A percentile compares a stretch with the other conserved stretches of the same genome.
phyloP scores from a whole-genome alignment of 1,139 yeast species.

The Scheffersomyces quercinus region DNA sequence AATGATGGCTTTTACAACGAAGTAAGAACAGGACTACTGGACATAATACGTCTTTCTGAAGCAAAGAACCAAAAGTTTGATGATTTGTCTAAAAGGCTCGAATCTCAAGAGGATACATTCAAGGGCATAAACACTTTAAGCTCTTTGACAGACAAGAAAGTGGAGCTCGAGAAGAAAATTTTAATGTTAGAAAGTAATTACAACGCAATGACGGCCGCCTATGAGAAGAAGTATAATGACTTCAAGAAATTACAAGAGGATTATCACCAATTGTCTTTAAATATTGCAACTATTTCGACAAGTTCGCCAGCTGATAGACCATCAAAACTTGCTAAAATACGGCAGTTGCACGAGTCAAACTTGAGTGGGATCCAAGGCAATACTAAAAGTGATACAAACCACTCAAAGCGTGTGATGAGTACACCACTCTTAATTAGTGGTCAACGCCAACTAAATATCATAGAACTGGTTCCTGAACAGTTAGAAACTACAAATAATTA shows the following conservation, averaged over 20 bases:
- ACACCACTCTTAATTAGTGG: slow-evolving; percentile 20
- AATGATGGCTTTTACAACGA: neutral
- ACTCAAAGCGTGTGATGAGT: slow-evolving; percentile 31
- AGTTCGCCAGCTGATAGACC: slow-evolving; percentile 6
- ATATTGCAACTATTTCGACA: slow-evolving; percentile 5
- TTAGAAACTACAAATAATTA: slow-evolving; percentile 19
- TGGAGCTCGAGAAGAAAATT: slow-evolving; percentile 15
- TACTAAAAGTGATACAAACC: no score
- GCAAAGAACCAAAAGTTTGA: slow-evolving; percentile 6
- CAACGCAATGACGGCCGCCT: slow-evolving; percentile 21
- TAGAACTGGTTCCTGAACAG: slow-evolving; percentile 6
- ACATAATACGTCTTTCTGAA: slow-evolving; percentile 2
- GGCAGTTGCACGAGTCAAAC: slow-evolving; percentile 30
- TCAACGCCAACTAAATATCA: neutral
- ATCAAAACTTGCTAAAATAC: slow-evolving; percentile 24
- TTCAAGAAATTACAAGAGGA: slow-evolving; percentile 24
- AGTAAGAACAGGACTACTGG: neutral
- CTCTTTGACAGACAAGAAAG: slow-evolving; percentile 5
- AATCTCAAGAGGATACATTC: slow-evolving; percentile 2
- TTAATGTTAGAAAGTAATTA: slow-evolving; percentile 20
- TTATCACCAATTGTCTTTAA: slow-evolving; percentile 21
- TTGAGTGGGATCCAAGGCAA: slow-evolving; percentile 20
- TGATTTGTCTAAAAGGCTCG: slow-evolving; percentile 1
- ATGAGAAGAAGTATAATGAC: slow-evolving; percentile 27
- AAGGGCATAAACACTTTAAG: neutral